phyloP scores from a whole-genome alignment of 2,329 filamentous ascomycete species.

The Zarea fungicola region DNA sequence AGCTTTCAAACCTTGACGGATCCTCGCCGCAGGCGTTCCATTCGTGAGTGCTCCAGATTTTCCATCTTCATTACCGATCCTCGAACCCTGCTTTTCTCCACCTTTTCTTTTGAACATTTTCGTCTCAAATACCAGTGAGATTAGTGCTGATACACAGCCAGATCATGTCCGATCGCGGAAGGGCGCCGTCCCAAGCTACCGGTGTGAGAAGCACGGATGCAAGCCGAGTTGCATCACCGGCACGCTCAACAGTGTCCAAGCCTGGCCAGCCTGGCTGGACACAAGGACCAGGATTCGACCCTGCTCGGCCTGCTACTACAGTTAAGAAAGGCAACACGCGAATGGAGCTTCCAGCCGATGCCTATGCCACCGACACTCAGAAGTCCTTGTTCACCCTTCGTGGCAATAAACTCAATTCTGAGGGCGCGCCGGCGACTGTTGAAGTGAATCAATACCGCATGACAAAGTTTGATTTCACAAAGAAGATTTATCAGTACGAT shows the following conservation, averaged over 20 bases:
- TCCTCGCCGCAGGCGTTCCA: too few relatives aligned
- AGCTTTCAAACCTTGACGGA: too few relatives aligned
- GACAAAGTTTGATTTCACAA: conserved; percentile 46
- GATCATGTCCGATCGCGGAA: conserved; percentile 29
- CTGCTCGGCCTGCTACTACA: conserved; percentile 29
- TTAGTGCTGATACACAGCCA: too few relatives aligned
- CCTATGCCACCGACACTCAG: conserved; percentile 36
- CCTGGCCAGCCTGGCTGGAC: conserved; percentile 21
- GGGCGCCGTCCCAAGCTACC: conserved; percentile 1
- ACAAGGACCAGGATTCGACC: conserved; percentile 37
- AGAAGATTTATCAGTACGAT: conserved; percentile 76
- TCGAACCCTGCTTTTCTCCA: too few relatives aligned
- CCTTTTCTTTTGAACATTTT: too few relatives aligned
- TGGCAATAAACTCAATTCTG: conserved; percentile 45
- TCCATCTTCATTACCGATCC: too few relatives aligned
- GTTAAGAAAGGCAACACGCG: conserved; percentile 37
- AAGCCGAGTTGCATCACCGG: conserved; percentile 4
- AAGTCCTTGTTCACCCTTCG: conserved; percentile 32
- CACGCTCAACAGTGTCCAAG: conserved; percentile 17
- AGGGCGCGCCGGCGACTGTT: conserved; percentile 50
- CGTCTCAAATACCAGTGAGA: neutral
- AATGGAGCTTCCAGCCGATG: conserved; percentile 54
- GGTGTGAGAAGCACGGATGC: neutral
- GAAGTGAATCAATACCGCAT: conserved; percentile 74
- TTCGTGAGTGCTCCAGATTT: too few relatives aligned